A percentile compares a stretch with the other conserved stretches of the same genome.
phyloP scores from a whole-genome alignment of 768 basidiomycete genomes.

The Cystobasidium onofrii region DNA sequence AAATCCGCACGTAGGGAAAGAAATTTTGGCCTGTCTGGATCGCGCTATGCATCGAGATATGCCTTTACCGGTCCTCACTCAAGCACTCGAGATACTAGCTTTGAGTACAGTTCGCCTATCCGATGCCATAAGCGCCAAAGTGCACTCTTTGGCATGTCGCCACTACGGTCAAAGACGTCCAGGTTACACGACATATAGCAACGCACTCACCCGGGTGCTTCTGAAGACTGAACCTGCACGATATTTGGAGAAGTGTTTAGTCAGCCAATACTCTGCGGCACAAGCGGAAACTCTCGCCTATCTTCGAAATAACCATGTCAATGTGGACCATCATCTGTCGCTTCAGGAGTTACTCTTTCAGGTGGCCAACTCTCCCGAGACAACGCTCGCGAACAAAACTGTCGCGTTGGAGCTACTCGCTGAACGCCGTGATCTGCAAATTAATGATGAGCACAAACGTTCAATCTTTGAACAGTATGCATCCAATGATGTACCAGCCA shows the following conservation, averaged over 20 bases:
- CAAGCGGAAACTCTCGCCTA: not conserved
- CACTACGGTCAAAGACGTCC: not conserved
- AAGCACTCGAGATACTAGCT: not conserved
- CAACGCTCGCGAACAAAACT: not conserved
- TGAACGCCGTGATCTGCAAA: not conserved
- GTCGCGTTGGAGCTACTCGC: not conserved
- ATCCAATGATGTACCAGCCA: not conserved
- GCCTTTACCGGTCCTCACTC: not conserved
- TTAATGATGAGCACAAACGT: not conserved
- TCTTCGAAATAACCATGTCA: not conserved
- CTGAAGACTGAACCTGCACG: not conserved
- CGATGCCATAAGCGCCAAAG: not conserved
- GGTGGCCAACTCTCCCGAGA: not conserved
- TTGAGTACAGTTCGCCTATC: not conserved
- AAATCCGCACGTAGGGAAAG: not conserved
- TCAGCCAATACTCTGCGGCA: not conserved
- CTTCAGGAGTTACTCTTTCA: not conserved
- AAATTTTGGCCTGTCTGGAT: not conserved
- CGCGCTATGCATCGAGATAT: not conserved
- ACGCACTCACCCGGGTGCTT: not conserved
- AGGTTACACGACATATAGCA: not conserved
- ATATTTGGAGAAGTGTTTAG: not conserved
- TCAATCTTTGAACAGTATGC: not conserved
- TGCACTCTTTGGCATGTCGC: not conserved
- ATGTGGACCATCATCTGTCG: not conserved